A percentile compares a stretch with the other conserved stretches of the same genome.
These are phyloP conservation scores for Ceriops tagal DNA, from an alignment of 345 rosid genomes.

Conservation along the genomic window DNA sequence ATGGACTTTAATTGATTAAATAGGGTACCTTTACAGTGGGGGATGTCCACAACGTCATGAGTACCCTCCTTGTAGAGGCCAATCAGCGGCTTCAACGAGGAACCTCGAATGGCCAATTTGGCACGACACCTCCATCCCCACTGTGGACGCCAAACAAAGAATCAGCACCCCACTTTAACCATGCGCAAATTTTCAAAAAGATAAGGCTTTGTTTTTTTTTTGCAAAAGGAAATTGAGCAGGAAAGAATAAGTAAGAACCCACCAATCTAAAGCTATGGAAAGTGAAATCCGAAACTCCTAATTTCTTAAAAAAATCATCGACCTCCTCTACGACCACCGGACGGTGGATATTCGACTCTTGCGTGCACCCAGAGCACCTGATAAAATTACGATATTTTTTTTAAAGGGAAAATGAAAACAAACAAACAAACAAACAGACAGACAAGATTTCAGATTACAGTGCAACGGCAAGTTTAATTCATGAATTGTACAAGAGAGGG, in stretches of 20 bases:
- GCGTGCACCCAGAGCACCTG: slow-evolving; percentile 96
- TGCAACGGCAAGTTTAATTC: too few relatives aligned
- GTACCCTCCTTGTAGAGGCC: slow-evolving; percentile 90
- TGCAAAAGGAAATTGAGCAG: background rate
- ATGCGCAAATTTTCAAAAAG: slow-evolving; percentile 13
- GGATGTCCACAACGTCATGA: slow-evolving; percentile 79
- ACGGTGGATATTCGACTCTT: slow-evolving; percentile 78
- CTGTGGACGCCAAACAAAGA: slow-evolving; percentile 31
- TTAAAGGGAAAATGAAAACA: too few relatives aligned
- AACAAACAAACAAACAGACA: too few relatives aligned
- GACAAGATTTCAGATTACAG: background rate
- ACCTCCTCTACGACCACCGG: slow-evolving; percentile 74
- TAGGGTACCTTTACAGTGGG: slow-evolving; percentile 64
- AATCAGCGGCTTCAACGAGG: slow-evolving; percentile 56
- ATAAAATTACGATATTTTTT: background rate
- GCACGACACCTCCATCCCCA: slow-evolving; percentile 97
- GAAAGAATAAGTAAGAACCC: background rate
- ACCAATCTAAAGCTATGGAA: slow-evolving; percentile 85
- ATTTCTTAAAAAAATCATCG: slow-evolving; percentile 50
- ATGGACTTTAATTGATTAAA: background rate
- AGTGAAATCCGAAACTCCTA: slow-evolving; percentile 74
- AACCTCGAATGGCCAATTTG: slow-evolving; percentile 84
- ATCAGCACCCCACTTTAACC: slow-evolving; percentile 46
- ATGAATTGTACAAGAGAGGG: background rate
- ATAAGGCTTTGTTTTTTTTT: too few relatives aligned